These are phyloP conservation scores for Rhododendron ovatum DNA, from an alignment of 148 eudicot genomes.

Conservation along the genomic window DNA sequence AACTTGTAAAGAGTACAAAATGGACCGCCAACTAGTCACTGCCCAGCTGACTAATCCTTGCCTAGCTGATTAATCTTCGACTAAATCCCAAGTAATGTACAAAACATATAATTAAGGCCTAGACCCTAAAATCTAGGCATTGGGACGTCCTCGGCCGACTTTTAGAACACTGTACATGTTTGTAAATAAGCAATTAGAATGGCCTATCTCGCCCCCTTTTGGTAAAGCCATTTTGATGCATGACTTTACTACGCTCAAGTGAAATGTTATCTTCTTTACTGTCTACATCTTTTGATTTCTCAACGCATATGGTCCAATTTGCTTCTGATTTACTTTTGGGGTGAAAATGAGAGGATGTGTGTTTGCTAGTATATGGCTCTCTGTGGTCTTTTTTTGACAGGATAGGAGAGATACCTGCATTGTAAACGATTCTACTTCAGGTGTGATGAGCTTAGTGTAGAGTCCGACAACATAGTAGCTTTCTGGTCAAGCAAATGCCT, in stretches of 20 bases:
- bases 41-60: neutral
- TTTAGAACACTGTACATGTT: neutral
- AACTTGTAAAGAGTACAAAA: neutral
- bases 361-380: neutral
- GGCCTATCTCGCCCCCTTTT: neutral
- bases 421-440: neutral
- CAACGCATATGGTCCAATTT: neutral
- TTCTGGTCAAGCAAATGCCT: neutral
- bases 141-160: neutral
- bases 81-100: neutral
- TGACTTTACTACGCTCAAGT: neutral
- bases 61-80: neutral
- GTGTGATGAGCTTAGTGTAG: neutral
- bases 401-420: neutral
- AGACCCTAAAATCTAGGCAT: neutral
- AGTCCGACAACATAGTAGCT: neutral
- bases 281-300: neutral
- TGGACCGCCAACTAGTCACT: neutral
- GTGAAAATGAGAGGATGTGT: neutral
- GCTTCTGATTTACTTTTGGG: neutral
- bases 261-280: neutral
- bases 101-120: too few relatives aligned
- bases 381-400: neutral
- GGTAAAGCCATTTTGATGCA: neutral
- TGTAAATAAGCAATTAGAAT: neutral